Evolutionary conservation across 805 yeast species (phyloP).

Genomic region (Metschnikowia orientalis): DNA sequence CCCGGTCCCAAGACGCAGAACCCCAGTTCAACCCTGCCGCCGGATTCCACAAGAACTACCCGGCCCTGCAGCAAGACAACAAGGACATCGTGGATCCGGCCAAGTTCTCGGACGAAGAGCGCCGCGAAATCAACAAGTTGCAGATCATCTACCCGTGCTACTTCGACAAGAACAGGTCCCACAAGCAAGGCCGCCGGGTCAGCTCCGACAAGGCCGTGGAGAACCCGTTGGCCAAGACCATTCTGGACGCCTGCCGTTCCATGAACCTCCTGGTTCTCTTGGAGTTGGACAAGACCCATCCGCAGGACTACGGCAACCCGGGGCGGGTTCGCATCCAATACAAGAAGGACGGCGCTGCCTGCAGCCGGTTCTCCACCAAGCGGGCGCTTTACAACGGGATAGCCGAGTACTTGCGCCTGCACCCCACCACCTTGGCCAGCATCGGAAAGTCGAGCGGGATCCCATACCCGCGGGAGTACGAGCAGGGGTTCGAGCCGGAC

Average conservation of each 20-base stretch:
- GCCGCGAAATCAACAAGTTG: constrained; percentile 61
- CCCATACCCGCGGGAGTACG: constrained; percentile 61
- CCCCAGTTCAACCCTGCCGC: constrained; percentile 5
- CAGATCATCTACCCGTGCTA: constrained; percentile 87
- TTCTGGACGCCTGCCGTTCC: constrained; percentile 67
- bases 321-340: constrained; percentile 85
- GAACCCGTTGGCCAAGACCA: constrained; percentile 82
- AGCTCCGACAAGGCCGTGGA: constrained; percentile 62
- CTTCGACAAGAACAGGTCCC: constrained; percentile 75
- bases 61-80: constrained; percentile 2
- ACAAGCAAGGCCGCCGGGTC: constrained; percentile 81
- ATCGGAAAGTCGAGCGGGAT: constrained; percentile 48
- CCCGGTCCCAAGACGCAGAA: constrained; percentile 53
- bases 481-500: constrained; percentile 46
- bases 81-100: constrained; percentile 14
- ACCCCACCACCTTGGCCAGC: constrained; percentile 67
- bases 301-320: constrained; percentile 95
- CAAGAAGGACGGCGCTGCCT: constrained; percentile 44
- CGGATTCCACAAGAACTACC: background rate
- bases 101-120: constrained; percentile 31
- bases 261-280: constrained; percentile 42
- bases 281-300: constrained; percentile 85
- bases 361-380: constrained; percentile 42
- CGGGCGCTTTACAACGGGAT: constrained; percentile 61
- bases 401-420: constrained; percentile 53